Percentiles rank a stretch among this genome's conserved stretches.
These are phyloP conservation scores for Flaveria linearis DNA, from an alignment of 129 eudicot species.

Conservation along the genomic window DNA sequence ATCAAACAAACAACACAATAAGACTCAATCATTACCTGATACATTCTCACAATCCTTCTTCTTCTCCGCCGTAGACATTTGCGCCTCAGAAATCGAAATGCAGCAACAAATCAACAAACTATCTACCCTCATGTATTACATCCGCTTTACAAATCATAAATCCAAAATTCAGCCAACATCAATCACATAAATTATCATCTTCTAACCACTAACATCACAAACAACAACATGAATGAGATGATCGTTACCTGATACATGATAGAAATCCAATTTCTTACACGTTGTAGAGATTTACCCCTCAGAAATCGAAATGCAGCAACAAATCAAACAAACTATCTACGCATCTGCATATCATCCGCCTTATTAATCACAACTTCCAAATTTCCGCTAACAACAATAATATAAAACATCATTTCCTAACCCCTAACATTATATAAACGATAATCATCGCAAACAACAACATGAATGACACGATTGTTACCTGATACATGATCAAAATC, in stretches of 20 bases:
- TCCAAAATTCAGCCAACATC: neutral
- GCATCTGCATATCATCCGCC: slow-evolving; percentile 20
- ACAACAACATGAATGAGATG: neutral
- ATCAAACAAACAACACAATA: neutral
- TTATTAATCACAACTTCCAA: neutral
- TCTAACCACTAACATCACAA: slow-evolving; percentile 11
- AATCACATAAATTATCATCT: neutral
- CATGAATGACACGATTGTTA: slow-evolving; percentile 18
- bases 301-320: slow-evolving; percentile 23
- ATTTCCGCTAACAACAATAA: neutral
- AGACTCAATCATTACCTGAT: slow-evolving; percentile 30
- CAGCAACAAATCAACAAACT: slow-evolving; percentile 21
- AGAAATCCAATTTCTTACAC: slow-evolving; percentile 12
- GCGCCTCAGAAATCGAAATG: slow-evolving; percentile 22
- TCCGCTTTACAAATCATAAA: neutral
- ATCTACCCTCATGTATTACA: slow-evolving; percentile 20
- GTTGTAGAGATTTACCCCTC: slow-evolving; percentile 33
- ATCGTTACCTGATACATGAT: slow-evolving; percentile 32
- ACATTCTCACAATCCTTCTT: slow-evolving; percentile 20
- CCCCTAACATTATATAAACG: slow-evolving; percentile 6
- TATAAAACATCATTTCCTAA: neutral
- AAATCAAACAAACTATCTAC: slow-evolving; percentile 18
- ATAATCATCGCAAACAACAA: slow-evolving; percentile 5
- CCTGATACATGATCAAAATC: slow-evolving; percentile 31
- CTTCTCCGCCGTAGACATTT: slow-evolving; percentile 35